Conservation (phyloP, 768 basidiomycete genomes). For the Boletales sp. region DNA sequence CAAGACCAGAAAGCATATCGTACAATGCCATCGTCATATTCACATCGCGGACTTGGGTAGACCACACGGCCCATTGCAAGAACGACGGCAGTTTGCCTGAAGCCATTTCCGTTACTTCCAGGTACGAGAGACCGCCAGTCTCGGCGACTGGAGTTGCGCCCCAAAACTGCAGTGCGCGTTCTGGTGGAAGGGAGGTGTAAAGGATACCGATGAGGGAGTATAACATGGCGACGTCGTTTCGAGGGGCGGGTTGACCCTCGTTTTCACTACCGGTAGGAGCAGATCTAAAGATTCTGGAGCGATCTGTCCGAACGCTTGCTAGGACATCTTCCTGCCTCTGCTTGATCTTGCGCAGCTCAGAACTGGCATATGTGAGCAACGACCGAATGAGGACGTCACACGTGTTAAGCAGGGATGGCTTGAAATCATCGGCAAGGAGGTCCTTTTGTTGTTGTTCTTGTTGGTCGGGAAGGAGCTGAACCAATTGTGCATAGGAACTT, state of each 20-base stretch:
- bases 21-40: conserved; percentile 78
- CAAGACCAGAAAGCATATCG: conserved; percentile 84
- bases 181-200: conserved; percentile 68
- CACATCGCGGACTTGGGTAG: conserved; percentile 68
- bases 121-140: conserved; percentile 42
- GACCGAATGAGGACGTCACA: conserved; percentile 73
- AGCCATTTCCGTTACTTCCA: conserved; percentile 59
- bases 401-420: conserved; percentile 53
- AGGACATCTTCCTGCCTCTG: conserved; percentile 86
- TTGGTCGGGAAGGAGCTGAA: conserved; percentile 33
- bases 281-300: conserved; percentile 50
- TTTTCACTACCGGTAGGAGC: conserved; percentile 39
- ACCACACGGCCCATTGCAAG: conserved; percentile 89
- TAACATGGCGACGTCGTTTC: conserved; percentile 82
- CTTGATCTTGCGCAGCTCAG: conserved; percentile 81
- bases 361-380: conserved; percentile 71
- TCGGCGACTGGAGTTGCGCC: conserved; percentile 52
- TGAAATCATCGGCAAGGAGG: conserved; percentile 40
- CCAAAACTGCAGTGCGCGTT: conserved; percentile 86
- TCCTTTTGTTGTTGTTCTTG: conserved; percentile 37
- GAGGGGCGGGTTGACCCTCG: conserved; percentile 48
- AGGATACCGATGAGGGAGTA: conserved; percentile 82
- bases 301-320: conserved; percentile 61
- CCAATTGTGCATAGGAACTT: conserved; percentile 39
- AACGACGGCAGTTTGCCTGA: conserved; percentile 68